phyloP scores from a whole-genome alignment of 2,329 filamentous ascomycete species.

The Fusarium xylarioides region DNA sequence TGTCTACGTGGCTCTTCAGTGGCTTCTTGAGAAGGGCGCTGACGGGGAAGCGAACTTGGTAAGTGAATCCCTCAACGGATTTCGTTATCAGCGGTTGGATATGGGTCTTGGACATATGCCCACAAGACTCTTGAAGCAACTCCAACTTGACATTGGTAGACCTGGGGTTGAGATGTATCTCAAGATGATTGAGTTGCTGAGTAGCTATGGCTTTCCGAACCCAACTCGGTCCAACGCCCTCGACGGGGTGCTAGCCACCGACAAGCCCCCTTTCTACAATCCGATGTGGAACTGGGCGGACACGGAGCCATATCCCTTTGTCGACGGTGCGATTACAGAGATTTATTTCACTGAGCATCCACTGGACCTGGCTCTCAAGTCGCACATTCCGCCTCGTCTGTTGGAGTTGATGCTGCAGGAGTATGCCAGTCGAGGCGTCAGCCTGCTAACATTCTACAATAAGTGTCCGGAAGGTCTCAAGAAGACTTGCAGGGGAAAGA shows the following conservation, averaged over 20 bases:
- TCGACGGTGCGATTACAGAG: neutral
- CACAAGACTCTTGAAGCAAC: neutral
- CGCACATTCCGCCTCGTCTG: slow-evolving; percentile 2
- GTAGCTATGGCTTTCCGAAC: neutral
- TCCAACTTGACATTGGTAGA: neutral
- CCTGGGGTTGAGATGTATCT: neutral
- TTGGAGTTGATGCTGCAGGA: slow-evolving; percentile 8
- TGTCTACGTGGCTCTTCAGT: neutral
- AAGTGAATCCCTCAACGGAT: neutral
- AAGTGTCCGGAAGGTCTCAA: neutral
- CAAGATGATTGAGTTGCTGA: neutral
- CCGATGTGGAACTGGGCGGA: neutral
- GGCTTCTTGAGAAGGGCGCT: slow-evolving; percentile 10
- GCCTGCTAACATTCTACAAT: neutral
- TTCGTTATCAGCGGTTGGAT: neutral
- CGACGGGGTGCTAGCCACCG: neutral
- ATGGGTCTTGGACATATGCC: neutral
- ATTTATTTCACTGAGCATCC: neutral
- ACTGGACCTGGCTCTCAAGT: neutral
- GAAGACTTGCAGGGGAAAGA: neutral
- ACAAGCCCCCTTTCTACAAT: neutral
- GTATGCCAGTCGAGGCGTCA: neutral
- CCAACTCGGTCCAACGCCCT: neutral
- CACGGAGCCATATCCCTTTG: neutral
- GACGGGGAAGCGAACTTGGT: neutral